Base-by-base conservation (phyloP, 75 land plant genomes). In the Pinus taeda region DNA sequence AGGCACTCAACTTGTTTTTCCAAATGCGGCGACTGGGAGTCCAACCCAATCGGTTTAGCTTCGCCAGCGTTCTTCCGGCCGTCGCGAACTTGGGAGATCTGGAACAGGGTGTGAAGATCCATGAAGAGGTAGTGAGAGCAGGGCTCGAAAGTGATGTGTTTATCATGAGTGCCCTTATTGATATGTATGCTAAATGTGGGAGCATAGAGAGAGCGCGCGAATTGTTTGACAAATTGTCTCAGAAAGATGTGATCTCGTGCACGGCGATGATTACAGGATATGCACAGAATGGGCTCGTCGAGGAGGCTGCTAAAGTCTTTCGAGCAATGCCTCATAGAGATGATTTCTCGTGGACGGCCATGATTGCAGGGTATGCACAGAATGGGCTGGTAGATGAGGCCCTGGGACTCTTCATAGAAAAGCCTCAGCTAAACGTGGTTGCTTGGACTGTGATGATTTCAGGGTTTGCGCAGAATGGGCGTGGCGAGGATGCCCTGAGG, bases 171-270 rank as follows among this genome's bases (percentile, higher is more conserved):
- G 92, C 95, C 15, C 83, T 93, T 15, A 87, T 93, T 45, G 79
- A 88, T 80, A 88, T 90, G 93, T 90, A 93, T 78, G 84, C 93
- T 13, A 90, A 88, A 69, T 93, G 95, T 65, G 93, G 93, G 33
- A 79, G 84, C 65, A 74, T 91, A 21, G 87, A 87, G 39, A 87
- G 85, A 29, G 89, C 92, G 4, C 57, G 36, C 13, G 62, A 60
- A 21, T 2, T 60, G 62, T 60, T 60, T 60, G n/a, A 60, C 21
- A 57, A 29, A n/a, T 1, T 70, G 56, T 7, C 21, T 20, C 62
- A 60, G 21, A 22, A 18, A 56, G 26, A 73, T 13, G 57, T 55
- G 30, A 26, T 73, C 33, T 73, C 74, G 14, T 73, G 74, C 29
- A 56, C 57, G 0, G 57, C 57, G 26, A 56, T 73, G 14, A 24